Base-by-base conservation (phyloP, 1,139 yeast genomes). In the Taphrina wiesneri region DNA sequence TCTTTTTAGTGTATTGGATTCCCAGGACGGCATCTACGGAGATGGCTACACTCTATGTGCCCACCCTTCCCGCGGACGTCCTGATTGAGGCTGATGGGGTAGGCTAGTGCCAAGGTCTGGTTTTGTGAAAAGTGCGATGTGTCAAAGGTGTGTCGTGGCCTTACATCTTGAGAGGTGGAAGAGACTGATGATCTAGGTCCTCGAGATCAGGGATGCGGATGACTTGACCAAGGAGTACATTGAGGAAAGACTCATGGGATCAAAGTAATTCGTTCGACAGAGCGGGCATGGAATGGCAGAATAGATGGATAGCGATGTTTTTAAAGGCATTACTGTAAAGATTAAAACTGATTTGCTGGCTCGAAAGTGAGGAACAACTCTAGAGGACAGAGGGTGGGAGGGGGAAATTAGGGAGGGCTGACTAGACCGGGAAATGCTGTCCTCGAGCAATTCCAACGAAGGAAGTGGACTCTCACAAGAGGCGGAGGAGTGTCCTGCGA, bases 1-100 rank as follows among this genome's bases (percentile, higher is more conserved):
- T 88, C 70, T 90, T 90, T 0, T 77, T 92, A 74, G 72, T 91
- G 28, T 91, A 90, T 75, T 91, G 93, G 86, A 83, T 89, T 67
- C 97, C 97, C 1, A 87, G 86, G 28, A 89, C 96, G 0, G 82
- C 91, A 21, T 87, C 88, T 19, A 93, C 86, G 74, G 89, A 86
- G 66, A 80, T 83, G 74, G 84, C 87, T 74, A 91, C 91, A 97
- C 77, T 89, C 17, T 60, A 60, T 43, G 64, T 60, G 39, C 39
- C 13, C 9, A n/a, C n/a, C n/a, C n/a, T n/a, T n/a, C 19, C 1
- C 21, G n/a, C 1, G 13, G n/a, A n/a, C 28, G 25, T n/a, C 7
- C 17, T 9, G 30, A 46, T 21, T 25, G 15, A 3, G 19, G 9
- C 2, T 3, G 30, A 23, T 23, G 19, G 17, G n/a, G n/a, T 49